Conservation (phyloP, 192 early-diverging fungal species). For the Coemansia sp. region DNA sequence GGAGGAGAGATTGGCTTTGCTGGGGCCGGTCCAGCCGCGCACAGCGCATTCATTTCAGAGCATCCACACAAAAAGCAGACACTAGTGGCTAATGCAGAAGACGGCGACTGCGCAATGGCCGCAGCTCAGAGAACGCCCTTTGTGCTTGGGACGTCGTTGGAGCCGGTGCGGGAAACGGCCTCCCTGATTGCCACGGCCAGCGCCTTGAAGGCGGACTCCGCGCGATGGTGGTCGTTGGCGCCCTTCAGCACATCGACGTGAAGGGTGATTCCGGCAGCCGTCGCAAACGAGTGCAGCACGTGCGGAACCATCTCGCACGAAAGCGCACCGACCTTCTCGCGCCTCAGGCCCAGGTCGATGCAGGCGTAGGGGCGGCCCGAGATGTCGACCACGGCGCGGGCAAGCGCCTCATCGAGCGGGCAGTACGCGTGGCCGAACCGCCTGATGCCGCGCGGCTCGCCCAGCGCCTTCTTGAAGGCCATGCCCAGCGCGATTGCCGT, state of each 20-base stretch:
- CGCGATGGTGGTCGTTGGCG: conserved; percentile 94
- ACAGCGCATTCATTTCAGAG: background rate
- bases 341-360: conserved; percentile 84
- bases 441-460: conserved; percentile 83
- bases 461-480: conserved; percentile 92
- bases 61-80: background rate
- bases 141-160: conserved; percentile 90
- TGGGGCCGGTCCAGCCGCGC: too few species aligned
- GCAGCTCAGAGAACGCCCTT: conserved; percentile 79
- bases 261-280: conserved; percentile 88
- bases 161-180: conserved; percentile 83
- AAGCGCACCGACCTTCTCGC: conserved; percentile 88
- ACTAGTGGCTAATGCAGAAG: too few species aligned
- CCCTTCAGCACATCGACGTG: conserved; percentile 97
- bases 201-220: conserved; percentile 97
- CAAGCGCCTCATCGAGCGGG: conserved; percentile 95
- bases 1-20: background rate
- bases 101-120: too few species aligned
- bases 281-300: conserved; percentile 91
- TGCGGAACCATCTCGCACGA: conserved; percentile 99
- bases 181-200: conserved; percentile 91
- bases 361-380: conserved; percentile 87
- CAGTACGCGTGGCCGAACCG: conserved; percentile 94
- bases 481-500: conserved; percentile 90
- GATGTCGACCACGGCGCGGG: conserved; percentile 95